These are phyloP conservation scores for Venturia effusa DNA, from an alignment of 2,329 filamentous ascomycete genomes.

Conservation along the genomic window DNA sequence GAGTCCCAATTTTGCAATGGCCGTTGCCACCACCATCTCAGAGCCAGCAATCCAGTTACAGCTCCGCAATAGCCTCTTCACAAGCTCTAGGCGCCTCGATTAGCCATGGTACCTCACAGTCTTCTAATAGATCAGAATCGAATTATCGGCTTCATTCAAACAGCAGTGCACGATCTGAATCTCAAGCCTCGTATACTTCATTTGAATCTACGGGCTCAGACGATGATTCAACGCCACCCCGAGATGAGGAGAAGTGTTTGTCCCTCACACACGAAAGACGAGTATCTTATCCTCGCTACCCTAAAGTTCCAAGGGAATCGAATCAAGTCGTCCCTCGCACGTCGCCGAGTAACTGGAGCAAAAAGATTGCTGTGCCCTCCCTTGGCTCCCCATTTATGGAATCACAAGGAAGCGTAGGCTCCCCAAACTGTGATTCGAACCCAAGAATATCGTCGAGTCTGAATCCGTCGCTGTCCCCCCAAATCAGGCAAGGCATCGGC, in stretches of 20 bases:
- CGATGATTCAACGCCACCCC: constrained; percentile 7
- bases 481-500: constrained; percentile 1
- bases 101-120: not conserved
- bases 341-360: constrained; percentile 11
- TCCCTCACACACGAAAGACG: not conserved
- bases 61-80: not conserved
- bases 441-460: not conserved
- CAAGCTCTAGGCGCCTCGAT: not conserved
- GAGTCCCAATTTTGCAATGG: not conserved
- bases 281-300: constrained; percentile 34
- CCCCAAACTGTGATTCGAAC: not conserved
- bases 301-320: constrained; percentile 35
- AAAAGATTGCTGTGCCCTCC: not conserved
- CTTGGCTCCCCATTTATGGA: not conserved
- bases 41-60: not conserved
- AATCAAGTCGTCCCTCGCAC: constrained; percentile 35
- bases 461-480: not conserved
- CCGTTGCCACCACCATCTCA: not conserved
- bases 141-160: constrained; percentile 5
- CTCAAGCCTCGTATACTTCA: constrained; percentile 7
- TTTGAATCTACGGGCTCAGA: constrained; percentile 3
- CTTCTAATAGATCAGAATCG: not conserved
- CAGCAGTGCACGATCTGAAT: not conserved
- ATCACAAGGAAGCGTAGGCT: not conserved
- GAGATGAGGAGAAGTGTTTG: constrained; percentile 3